phyloP scores from a whole-genome alignment of 352 stramenopile species.

The Globisporangium sylvaticum region DNA sequence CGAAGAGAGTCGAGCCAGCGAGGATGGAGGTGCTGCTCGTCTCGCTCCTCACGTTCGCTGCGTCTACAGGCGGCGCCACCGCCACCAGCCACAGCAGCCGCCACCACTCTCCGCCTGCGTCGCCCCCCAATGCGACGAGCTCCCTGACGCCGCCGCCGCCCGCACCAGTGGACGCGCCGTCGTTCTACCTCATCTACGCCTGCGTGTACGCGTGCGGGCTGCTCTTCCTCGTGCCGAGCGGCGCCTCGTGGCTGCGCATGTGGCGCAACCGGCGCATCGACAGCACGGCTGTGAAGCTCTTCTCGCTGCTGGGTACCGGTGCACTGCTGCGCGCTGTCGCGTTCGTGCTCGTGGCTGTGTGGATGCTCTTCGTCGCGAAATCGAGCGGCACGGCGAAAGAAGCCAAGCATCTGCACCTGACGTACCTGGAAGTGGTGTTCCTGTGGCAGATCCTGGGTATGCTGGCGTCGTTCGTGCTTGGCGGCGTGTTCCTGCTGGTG shows the following conservation, averaged over 20 bases:
- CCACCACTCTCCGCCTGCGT: background rate
- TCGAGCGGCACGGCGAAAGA: constrained; percentile 32
- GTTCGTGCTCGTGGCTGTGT: constrained; percentile 48
- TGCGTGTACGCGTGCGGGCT: constrained; percentile 46
- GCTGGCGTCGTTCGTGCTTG: constrained; percentile 36
- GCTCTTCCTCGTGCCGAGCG: constrained; percentile 42
- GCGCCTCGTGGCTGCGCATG: constrained; percentile 32
- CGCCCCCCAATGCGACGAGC: background rate
- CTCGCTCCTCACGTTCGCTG: background rate
- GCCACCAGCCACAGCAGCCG: background rate
- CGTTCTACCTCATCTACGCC: constrained; percentile 46
- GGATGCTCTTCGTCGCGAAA: constrained; percentile 46
- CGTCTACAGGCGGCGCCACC: background rate
- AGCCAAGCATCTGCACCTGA: constrained; percentile 45
- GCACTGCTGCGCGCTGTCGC: constrained; percentile 35
- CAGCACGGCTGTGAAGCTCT: constrained; percentile 50
- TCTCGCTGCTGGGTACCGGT: constrained; percentile 45
- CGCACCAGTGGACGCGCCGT: background rate
- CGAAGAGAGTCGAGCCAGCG: background rate
- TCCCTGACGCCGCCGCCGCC: background rate
- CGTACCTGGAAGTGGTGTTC: constrained; percentile 56
- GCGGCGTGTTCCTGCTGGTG: constrained; percentile 51
- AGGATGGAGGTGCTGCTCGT: background rate
- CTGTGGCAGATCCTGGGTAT: constrained; percentile 50
- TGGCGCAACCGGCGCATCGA: constrained; percentile 39